Conservation (phyloP, 2,329 filamentous ascomycete species). For the Sporothrix variecibatus region DNA sequence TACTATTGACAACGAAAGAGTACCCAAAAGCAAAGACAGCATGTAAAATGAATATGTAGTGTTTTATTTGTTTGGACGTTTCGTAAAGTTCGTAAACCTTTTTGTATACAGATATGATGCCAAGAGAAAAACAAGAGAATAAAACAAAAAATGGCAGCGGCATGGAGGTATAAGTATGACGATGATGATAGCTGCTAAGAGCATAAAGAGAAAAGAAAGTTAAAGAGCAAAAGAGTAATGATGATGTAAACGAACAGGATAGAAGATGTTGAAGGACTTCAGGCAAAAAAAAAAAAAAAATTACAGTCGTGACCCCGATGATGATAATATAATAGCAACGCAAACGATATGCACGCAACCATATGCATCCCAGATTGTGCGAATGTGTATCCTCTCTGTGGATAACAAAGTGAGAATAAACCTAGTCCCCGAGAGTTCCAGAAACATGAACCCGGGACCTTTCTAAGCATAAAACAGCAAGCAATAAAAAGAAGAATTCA, state of each 20-base stretch:
- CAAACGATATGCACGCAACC: background rate
- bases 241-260: conserved; percentile 4
- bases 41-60: background rate
- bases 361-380: background rate
- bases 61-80: conserved; percentile 17
- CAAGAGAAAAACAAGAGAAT: background rate
- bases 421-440: background rate
- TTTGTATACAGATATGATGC: conserved; percentile 5
- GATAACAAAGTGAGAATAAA: background rate
- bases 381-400: background rate
- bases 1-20: no score
- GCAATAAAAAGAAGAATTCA: background rate
- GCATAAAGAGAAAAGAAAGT: background rate
- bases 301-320: background rate
- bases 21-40: no score
- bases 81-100: conserved; percentile 16
- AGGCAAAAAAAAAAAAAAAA: background rate
- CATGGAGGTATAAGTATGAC: conserved; percentile 15
- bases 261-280: background rate
- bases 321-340: background rate
- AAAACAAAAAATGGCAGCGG: background rate
- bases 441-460: background rate
- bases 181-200: background rate
- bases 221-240: background rate
- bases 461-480: background rate